Base-by-base conservation (phyloP, 306 rosid species). In the Rosa persica region DNA sequence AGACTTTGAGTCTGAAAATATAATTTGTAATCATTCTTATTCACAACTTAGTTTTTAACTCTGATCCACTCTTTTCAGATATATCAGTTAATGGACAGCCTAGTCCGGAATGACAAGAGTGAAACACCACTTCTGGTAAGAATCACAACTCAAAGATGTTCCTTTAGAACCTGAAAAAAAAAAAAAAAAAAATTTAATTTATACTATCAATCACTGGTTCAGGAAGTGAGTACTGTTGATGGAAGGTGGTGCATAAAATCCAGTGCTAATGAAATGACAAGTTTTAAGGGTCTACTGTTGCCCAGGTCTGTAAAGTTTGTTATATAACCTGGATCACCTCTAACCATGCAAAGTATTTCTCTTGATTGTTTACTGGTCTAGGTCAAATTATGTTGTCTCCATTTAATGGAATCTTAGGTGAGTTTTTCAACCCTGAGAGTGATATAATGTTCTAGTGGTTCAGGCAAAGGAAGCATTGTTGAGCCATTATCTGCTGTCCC, bases 241-340 rank as follows among this genome's bases (percentile, higher is more conserved):
- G 98, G 98, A 77, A 90, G 98, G 89, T 95, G 97, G 98, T 90
- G 97, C 79, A 73, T 92, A 81, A 91, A 83, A 81, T 88, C 89
- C 55, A 85, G 81, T 80, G 85, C 86, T 69, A 85, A 85, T 72
- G 90, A 85, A 72, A 83, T 81, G 82, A 85, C 90, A 70, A 84
- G 81, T 80, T 81, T 89, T 55, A 85, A 88, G 83, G 98, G 95
- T 85, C 93, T 95, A 34, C 73, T 91, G 79, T 74, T 95, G 81
- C 87, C 95, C 83, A 95, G 98, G 98, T 95, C 78, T 81, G 79
- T 82, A 64, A 77, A 78, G 44, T 74, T 30, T 30, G 36, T 30
- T 30, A 30, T 81, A 67, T 78, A 74, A 66, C 76, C 81, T 81
- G 36, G 51, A 57, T 48, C 52, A n/a, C 62, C 66, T 77, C 40